Base-by-base conservation (phyloP, 495 filamentous ascomycete species). In the Ascodesmis nigricans region DNA sequence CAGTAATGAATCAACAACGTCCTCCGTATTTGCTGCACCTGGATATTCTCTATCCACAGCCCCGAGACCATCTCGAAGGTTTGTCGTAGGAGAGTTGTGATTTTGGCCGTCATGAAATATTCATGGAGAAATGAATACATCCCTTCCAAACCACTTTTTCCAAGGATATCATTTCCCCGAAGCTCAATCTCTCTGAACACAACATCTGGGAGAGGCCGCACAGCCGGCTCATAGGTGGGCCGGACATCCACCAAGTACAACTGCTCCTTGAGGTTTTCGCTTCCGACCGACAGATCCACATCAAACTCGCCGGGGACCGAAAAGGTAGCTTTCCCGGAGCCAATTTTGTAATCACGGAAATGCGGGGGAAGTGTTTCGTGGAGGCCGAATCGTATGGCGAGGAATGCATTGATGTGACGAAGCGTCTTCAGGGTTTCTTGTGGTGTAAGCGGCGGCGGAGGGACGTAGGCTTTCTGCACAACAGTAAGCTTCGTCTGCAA, bases 181-280 rank as follows among this genome's bases (percentile, higher is more conserved):
- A 38, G 44, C 47, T 91, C 79, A 22, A 95, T 54, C 29, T 67
- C 60, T 20, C 59, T 54, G 32, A 70, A 63, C 17, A 84, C 41
- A 9, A 63, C 56, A 6, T 64, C 62, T 0, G 73, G 63, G 6
- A 81, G 49, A 14, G 67, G 63, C 1, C 63, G 56, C 2, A 63
- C 45, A 2, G 67, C 64, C 5, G 87, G 87, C 10, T 58, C 60
- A 53, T 90, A 97, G 17, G 72, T 55, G 41, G 90, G 80, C 33
- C 82, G 69, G 41, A 92, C 75, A 47, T 93, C 83, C 40, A 95
- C 73, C 47, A 93, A 91, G 55, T 71, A 92, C 49, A 91, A 80
- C 49, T 83, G 84, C 5, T 71, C 75, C 19, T 64, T 56, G 9
- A 68, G 67, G 33, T 83, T 70, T 47, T 91, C 82, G 41, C 80